Evolutionary conservation across 768 basidiomycete species (phyloP), one percentile per base, ranked within the genome.

Genomic region (Tylopilus balloui): DNA sequence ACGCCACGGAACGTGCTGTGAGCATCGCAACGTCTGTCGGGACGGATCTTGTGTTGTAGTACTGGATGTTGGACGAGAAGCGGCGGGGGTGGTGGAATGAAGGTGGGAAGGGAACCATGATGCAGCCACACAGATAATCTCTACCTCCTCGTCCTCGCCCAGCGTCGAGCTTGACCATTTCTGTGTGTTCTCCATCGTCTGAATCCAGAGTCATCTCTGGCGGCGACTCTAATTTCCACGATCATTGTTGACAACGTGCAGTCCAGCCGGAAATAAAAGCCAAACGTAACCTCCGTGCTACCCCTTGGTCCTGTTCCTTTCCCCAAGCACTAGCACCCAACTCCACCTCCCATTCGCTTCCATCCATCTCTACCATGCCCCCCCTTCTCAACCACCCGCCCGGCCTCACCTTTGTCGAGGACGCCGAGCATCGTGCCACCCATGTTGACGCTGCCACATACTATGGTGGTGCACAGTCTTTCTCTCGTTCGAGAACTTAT

Each of bases 401-500:
- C 6, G 76, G 77, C 47, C 78, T 85, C 43, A 74, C 72, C 51
- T 88, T 88, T 58, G 62, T 84, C 55, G 86, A 87, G 55, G 86
- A 89, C 48, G 70, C 71, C 17, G 67, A 73, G 17, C 63, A 70
- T 17, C 67, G 69, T 23, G 60, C 75, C 5, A 76, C 78, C 47
- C 72, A 88, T 57, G 74, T 75, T 44, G 91, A 94, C 46, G 82
- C 91, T 9, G 77, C 82, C 20, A 79, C 81, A 9, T 93, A 93
- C 71, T 95, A 95, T 57, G 88, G 88, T 36, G 83, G 84, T 17
- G 78, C 76, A 37, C 87, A 95, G 62, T 76, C 83, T 4, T 86
- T 83, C 67, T 82, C 83, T 64, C 85, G 92, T 57, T 83, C 86
- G 15, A 77, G 92, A 61, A 95, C 92, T 0, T 96, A 92, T 68